Base-by-base conservation (phyloP, 2,329 filamentous ascomycete genomes). In the Ophiostoma tasmaniense region DNA sequence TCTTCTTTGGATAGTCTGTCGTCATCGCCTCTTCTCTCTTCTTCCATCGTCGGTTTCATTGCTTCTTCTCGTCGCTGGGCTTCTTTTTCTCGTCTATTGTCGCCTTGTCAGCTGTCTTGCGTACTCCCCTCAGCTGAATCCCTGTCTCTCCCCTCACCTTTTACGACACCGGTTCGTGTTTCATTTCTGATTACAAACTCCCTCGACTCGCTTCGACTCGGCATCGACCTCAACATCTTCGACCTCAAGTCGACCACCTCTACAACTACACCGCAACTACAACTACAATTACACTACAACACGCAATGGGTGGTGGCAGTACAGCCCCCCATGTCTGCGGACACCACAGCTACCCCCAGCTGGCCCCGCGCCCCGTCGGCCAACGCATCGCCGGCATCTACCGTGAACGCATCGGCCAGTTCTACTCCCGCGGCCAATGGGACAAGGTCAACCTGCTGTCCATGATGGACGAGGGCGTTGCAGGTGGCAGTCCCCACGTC, bases 401-500 rank as follows among this genome's bases (percentile, higher is more conserved):
- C 71, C 68, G 67, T 35, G 67, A 73, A 30, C 71, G 73, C 67
- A 73, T 74, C 69, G 70, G 59, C 67, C 73, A 74, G 67, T 73
- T 74, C 68, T 71, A 70, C 66, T 72, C 70, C 4, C 28, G 35
- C 11, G 73, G 73, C 1, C 73, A 74, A 64, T 74, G 70, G 69
- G 71, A 74, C 35, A 73, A 73, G 67, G 73, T 73, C 64, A 74
- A 74, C 65, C 70, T 74, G 22, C 42, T 74, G 11, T 73, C 74
- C 72, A 93, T 93, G 82, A 86, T 93, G 77, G 84, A 88, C 75
- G 89, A 94, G 78, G 90, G 84, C 66, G 76, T 81, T 66, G 82
- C 78, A 69, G 88, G 88, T 11, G 92, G 92, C 73, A 81, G 87
- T 72, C 86, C 91, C 35, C 85, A 94, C 77, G 87, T 98, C 75